Evolutionary conservation across 148 eudicot species (phyloP), one percentile per base, ranked within the genome.

Genomic region (Silene conica): DNA sequence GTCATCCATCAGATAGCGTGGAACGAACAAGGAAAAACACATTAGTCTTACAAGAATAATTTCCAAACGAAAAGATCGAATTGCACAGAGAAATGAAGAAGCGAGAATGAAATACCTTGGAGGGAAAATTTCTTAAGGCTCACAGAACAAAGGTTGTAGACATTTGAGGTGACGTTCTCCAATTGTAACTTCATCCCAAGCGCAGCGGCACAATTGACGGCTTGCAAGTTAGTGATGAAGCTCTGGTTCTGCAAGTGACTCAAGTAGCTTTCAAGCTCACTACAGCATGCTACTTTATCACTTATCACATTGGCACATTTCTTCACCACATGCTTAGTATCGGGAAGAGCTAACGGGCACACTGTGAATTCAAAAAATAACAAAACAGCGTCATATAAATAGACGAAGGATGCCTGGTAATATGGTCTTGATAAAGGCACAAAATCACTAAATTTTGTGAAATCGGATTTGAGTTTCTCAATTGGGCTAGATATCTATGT

Each of bases 101-200:
- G 63, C 14, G 56, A 22, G 60, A 78, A 70, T 67, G 70, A 79
- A 77, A 34, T 73, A 95, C 98, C 98, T 92, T 95, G 96, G 73
- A 92, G 87, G 41, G 98, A 95, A 73, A 95, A 95, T 69, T 95
- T 92, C 87, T 92, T 92, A 76, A 95, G 97, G 81, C 92, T 90
- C 56, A 95, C 86, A 69, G 74, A 96, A 76, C 98, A 95, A n/a
- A 88, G 88, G 22, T 79, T 76, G 79, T 88, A 95, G 11, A 95
- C 81, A 78, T 95, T 85, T 38, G 83, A 75, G 63, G 97, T 88
- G 65, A 95, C 81, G 75, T 95, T 95, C 76, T 79, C 84, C 76
- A 80, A 87, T 74, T 88, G 90, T 73, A 95, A 71, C 77, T 85
- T 92, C 75, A 82, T 65, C 78, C 98, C 98, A 67, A 95, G 90